Base-by-base conservation (phyloP, 169 alveolate genomes). In the Plasmodium inui region DNA sequence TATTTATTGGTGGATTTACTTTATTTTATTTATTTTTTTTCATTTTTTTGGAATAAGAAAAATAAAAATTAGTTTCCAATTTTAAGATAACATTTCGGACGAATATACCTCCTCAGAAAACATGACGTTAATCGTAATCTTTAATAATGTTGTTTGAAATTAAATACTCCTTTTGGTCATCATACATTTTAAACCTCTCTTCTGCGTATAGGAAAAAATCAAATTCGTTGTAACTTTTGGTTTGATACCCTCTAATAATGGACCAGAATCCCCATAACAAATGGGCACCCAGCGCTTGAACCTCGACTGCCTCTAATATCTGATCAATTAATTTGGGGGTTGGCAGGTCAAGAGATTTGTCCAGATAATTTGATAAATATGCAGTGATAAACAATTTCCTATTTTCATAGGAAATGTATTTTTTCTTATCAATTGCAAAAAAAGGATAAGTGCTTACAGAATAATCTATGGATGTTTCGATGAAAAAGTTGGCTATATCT, bases 181-280 rank as follows among this genome's bases (percentile, higher is more conserved):
- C 94, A 70, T 81, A 84, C 93, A 88, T 30, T 32, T 76, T 86
- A 61, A 84, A 50, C 53, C 96, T 79, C 30, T 86, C 95, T 80
- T 93, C 19, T 37, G 94, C 93, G 67, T 92, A 92, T 70, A 92
- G 53, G 53, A 95, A 61, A 83, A 94, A 96, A 82, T 95, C 97
- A 86, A 95, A 95, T 70, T 85, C 93, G 41, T 83, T 95, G 71
- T 83, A 91, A 37, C 94, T 55, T 28, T 83, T 93, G n/a, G 80
- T 73, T 81, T 85, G 94, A 46, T 83, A 92, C 26, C 93, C 85
- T 70, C 93, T 79, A 53, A 92, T 85, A 37, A 92, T 72, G 22
- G 97, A 95, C 98, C 98, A 96, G 19, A 95, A 90, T 53, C 96
- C 97, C 98, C 98, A 96, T 55, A 96, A 81, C 41, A 96, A 78